Evolutionary conservation across 2,329 filamentous ascomycete species (phyloP), one percentile per base, ranked within the genome.

Genomic region (Fusarium odoratissimum): DNA sequence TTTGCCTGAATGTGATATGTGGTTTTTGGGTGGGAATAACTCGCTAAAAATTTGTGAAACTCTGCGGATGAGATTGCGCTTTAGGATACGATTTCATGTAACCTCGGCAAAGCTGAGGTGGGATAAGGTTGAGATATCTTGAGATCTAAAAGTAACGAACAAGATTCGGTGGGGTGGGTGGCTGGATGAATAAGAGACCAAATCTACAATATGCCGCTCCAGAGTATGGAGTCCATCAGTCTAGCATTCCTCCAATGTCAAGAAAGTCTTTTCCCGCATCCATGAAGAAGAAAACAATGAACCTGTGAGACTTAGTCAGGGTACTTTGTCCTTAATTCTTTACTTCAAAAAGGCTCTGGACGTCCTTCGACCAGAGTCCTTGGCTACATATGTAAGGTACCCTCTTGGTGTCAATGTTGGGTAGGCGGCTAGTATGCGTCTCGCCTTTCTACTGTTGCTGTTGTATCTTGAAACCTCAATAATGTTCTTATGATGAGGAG

Each of bases 31-130:
- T 33, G 40, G 54, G 31, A 57, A 57, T 57, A 57, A 35, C 14
- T 48, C 54, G 54, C 54, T 57, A 28, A 57, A 57, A 57, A 25
- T 8, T 46, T 33, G 33, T 57, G 40, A 57, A 57, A 57, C 31
- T n/a, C 40, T 28, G 31, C n/a, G 54, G 40, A 57, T 35, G 23
- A 28, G 19, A 21, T 12, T 48, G 33, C 12, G 40, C 54, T 35
- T 57, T 28, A 12, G 6, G 8, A 28, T 57, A 57, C 40, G 30
- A 57, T 57, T 57, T 48, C 40, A 48, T 48, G 40, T 48, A 35
- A 57, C 54, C 54, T 57, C 23, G 54, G 54, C 13, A 35, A 48
- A 38, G 13, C 17, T 28, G 33, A 28, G 33, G 33, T 52, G 33
- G 23, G 13, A 52, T 38, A n/a, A 28, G 13, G 9, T 38, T 38